phyloP scores from a whole-genome alignment of 345 rosid species.

The Camelina laxa region DNA sequence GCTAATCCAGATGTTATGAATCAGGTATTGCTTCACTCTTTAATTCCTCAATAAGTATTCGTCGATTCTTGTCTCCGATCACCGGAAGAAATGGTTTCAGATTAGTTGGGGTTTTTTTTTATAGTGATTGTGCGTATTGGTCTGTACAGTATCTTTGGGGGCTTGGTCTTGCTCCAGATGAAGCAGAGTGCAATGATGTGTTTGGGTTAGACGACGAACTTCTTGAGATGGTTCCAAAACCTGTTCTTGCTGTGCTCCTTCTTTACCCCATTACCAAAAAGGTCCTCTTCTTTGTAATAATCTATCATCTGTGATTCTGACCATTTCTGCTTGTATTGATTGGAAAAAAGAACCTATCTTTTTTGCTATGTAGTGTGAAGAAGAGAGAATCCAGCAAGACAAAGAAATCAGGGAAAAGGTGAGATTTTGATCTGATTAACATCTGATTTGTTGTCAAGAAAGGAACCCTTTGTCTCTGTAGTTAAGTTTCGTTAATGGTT shows the following conservation, averaged over 20 bases:
- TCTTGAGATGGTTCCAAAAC: conserved; percentile 82
- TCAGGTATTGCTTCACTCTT: conserved; percentile 55
- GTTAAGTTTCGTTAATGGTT: not conserved
- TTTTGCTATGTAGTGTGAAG: conserved; percentile 58
- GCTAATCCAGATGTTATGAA: conserved; percentile 95
- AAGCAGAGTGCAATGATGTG: conserved; percentile 83
- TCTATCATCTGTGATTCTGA: not conserved
- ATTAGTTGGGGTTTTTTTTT: not conserved
- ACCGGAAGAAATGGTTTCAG: not conserved
- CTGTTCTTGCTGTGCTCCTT: conserved; percentile 87
- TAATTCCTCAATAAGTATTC: not conserved
- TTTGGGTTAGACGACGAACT: conserved; percentile 87
- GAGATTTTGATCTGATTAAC: conserved; percentile 33
- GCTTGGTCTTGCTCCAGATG: conserved; percentile 65
- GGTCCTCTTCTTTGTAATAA: conserved; percentile 51
- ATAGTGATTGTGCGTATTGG: not conserved
- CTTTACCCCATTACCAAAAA: conserved; percentile 80
- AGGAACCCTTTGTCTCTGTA: not conserved
- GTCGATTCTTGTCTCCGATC: conserved; percentile 24
- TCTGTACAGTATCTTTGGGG: conserved; percentile 79
- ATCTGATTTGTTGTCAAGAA: not conserved
- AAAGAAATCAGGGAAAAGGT: conserved; percentile 60
- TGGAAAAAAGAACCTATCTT: not conserved
- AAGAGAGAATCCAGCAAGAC: conserved; percentile 71
- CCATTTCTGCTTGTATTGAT: conserved; percentile 1